Evolutionary conservation across 1,284 basidiomycete species (phyloP).

Genomic region (Papiliotrema terrestris): DNA sequence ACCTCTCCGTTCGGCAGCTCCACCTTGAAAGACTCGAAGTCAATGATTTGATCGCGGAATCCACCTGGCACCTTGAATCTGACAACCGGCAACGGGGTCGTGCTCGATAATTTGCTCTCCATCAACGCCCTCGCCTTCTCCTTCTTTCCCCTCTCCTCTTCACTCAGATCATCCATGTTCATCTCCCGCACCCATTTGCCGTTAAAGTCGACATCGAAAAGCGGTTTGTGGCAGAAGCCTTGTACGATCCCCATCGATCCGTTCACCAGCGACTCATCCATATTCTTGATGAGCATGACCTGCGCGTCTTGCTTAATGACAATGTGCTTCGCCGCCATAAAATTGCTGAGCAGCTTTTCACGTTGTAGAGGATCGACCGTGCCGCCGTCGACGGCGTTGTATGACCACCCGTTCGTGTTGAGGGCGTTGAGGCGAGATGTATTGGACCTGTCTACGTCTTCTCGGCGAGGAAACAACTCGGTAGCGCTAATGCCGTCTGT

Average conservation of each 20-base stretch:
- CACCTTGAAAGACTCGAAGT: constrained; percentile 75
- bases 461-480: constrained; percentile 80
- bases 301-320: constrained; percentile 63
- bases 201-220: constrained; percentile 25
- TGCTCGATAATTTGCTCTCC: constrained; percentile 23
- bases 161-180: constrained; percentile 18
- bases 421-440: constrained; percentile 56
- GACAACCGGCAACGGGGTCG: constrained; percentile 63
- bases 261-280: constrained; percentile 73
- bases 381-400: constrained; percentile 58
- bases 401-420: constrained; percentile 53
- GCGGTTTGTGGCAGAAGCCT: constrained; percentile 55
- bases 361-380: constrained; percentile 56
- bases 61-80: constrained; percentile 65
- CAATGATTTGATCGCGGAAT: constrained; percentile 58
- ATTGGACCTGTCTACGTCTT: constrained; percentile 78
- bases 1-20: constrained; percentile 78
- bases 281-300: constrained; percentile 72
- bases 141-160: constrained; percentile 45
- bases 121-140: constrained; percentile 41
- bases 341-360: constrained; percentile 65
- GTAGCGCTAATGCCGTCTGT: constrained; percentile 73
- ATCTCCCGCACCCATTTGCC: constrained; percentile 26
- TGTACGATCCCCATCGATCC: constrained; percentile 73
- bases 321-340: constrained; percentile 64